Evolutionary conservation across 75 land plant genomes (phyloP), one percentile per base, ranked within the genome.

Genomic region (Selaginella tamariscina): DNA sequence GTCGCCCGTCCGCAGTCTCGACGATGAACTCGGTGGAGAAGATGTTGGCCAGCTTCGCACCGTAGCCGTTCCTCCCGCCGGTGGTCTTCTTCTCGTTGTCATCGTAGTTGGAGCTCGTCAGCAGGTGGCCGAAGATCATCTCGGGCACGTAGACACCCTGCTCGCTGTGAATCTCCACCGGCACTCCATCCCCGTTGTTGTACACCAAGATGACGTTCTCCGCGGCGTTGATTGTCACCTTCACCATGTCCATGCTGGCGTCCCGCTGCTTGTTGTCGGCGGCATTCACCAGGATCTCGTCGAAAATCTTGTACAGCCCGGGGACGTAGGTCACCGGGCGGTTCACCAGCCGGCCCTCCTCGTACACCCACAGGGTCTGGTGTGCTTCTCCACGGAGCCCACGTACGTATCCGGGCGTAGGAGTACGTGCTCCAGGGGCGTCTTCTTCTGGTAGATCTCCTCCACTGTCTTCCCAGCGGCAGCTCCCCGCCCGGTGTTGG

Each of bases 261-360:
- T 90, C 98, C 31, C 96, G 55, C 83, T 90, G 86, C 84, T 94
- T 94, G 80, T 94, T 90, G 60, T 94, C 96, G 49, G 96, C 98
- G 24, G 98, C 98, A 69, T 94, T 90, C 59, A 94, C 98, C 27
- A 94, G 73, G 33, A 94, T 94, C 69, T 94, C 98, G 62, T 94
- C 98, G 62, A 94, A 94, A 73, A 94, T 94, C 82, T 94, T 94
- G 98, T 94, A 94, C 21, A 94, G 77, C 0, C 91, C 98, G 0
- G 96, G 98, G 1, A 89, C 96, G 32, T 80, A 94, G 23, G 83
- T 56, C 24, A 94, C 67, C 18, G 73, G 11, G 22, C 86, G 71
- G 67, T 75, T 67, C 31, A 85, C 91, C 86, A 94, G 76, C 62
- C 56, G 64, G n/a, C 68, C 76, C 33, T 73, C 32, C 56, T 87